These are phyloP conservation scores for Acer saccharum DNA, from an alignment of 345 rosid genomes.

Conservation along the genomic window DNA sequence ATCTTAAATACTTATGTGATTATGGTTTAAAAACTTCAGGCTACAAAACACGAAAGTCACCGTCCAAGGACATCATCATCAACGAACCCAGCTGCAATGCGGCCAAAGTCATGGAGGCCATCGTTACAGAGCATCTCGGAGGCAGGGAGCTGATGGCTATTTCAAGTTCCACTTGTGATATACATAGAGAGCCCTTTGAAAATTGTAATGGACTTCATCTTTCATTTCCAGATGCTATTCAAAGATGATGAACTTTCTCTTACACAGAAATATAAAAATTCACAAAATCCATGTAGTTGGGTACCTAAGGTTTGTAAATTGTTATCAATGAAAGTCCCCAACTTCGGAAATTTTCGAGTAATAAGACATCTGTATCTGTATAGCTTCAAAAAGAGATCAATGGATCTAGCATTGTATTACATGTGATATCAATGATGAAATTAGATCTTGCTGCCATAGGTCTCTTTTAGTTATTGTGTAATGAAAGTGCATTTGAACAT, in stretches of 20 bases:
- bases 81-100: slow-evolving; percentile 39
- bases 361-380: slow-evolving; percentile 41
- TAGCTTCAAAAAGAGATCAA: slow-evolving; percentile 30
- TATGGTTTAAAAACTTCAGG: slow-evolving; percentile 37
- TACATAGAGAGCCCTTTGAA: slow-evolving; percentile 10
- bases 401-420: slow-evolving; percentile 26
- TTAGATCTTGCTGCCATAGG: slow-evolving; percentile 4
- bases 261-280: slow-evolving; percentile 8
- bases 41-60: slow-evolving; percentile 48
- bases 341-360: slow-evolving; percentile 22
- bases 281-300: slow-evolving; percentile 24
- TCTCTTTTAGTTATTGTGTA: not conserved
- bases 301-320: slow-evolving; percentile 9
- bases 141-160: slow-evolving; percentile 48
- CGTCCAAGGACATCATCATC: slow-evolving; percentile 38
- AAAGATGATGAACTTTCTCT: slow-evolving; percentile 12
- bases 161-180: slow-evolving; percentile 13
- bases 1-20: not conserved
- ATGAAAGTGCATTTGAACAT: not conserved
- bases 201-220: slow-evolving; percentile 19
- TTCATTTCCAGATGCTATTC: slow-evolving; percentile 23
- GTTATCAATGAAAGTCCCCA: slow-evolving; percentile 16
- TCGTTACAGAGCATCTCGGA: slow-evolving; percentile 86
- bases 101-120: slow-evolving; percentile 85
- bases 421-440: slow-evolving; percentile 12